Evolutionary conservation across 139 green algal species (phyloP).

Genomic region (Auxenochlorella pyrenoidosa): DNA sequence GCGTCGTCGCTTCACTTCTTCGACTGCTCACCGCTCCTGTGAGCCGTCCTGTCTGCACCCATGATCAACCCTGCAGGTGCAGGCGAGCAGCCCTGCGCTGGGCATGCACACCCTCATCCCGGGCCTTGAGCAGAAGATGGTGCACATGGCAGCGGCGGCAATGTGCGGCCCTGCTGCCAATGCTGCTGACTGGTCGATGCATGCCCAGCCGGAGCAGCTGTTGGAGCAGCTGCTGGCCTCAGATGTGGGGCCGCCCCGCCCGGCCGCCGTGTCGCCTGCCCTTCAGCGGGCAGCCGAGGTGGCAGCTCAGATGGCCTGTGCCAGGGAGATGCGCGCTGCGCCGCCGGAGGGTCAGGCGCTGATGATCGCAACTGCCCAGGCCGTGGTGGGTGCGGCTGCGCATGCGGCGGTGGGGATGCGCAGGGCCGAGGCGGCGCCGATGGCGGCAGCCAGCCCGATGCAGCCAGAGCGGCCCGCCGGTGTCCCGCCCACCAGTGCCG

Average conservation of each 20-base stretch:
- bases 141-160: background rate
- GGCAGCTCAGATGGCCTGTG: background rate
- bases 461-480: too few relatives aligned
- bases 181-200: background rate
- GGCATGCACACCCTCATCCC: slow-evolving; percentile 13
- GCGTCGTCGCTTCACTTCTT: too few relatives aligned
- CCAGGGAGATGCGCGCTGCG: background rate
- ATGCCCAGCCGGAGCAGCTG: background rate
- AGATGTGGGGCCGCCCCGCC: background rate
- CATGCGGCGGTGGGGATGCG: background rate
- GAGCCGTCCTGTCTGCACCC: too few relatives aligned
- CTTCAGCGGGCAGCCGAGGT: background rate
- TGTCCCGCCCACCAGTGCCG: too few relatives aligned
- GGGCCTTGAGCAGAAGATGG: background rate
- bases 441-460: too few relatives aligned
- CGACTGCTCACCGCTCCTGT: too few relatives aligned
- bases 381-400: background rate
- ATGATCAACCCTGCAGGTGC: background rate
- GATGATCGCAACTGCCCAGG: background rate
- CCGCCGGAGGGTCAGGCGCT: background rate
- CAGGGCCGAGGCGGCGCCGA: too few relatives aligned
- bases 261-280: background rate
- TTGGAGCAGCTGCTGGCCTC: background rate
- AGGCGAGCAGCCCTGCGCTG: background rate
- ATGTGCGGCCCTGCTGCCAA: background rate